Evolutionary conservation across 208 protist species (phyloP).

Genomic region (Trichomonas vaginalis): DNA sequence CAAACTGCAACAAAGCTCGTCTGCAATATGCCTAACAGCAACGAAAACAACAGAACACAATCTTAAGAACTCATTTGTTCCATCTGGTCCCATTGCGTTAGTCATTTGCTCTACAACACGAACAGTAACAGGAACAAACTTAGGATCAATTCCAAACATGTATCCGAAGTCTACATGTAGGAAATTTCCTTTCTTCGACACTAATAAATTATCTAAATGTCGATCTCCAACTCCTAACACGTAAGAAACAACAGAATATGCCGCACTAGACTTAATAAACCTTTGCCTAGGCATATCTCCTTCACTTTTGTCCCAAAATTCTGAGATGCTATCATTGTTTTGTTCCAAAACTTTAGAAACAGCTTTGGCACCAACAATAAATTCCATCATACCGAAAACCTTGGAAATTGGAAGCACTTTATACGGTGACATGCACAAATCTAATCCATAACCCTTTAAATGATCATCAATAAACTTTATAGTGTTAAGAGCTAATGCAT

Average conservation of each 20-base stretch:
- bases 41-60: not conserved
- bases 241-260: slow-evolving; percentile 31
- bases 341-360: not conserved
- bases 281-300: not conserved
- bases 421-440: slow-evolving; percentile 13
- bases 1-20: not conserved
- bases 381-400: not conserved
- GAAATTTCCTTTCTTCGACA: slow-evolving; percentile 24
- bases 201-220: slow-evolving; percentile 31
- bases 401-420: not conserved
- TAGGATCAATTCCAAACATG: slow-evolving; percentile 14
- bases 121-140: not conserved
- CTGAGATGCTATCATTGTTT: not conserved
- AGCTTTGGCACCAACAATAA: not conserved
- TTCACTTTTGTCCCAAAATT: not conserved
- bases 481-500: not conserved
- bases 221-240: slow-evolving; percentile 31
- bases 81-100: not conserved
- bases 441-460: not conserved
- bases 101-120: not conserved
- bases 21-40: not conserved
- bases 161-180: slow-evolving; percentile 23
- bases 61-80: not conserved
- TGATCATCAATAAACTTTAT: slow-evolving; percentile 17
- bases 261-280: slow-evolving; percentile 15